phyloP scores from a whole-genome alignment of 495 filamentous ascomycete species.

The Xeromyces bisporus region DNA sequence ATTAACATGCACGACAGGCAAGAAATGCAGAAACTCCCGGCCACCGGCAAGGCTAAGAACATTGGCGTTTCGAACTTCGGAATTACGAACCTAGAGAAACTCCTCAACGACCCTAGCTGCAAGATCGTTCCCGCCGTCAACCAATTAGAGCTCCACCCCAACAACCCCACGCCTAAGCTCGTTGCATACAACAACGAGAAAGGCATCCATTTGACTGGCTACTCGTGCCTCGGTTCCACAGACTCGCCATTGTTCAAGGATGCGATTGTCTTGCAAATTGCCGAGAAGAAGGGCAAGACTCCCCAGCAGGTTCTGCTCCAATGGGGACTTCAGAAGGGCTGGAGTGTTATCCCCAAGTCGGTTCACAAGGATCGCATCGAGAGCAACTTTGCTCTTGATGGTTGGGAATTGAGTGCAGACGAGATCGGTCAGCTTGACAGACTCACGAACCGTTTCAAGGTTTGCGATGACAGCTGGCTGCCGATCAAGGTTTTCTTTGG shows the following conservation, averaged over 20 bases:
- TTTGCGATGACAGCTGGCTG: conserved; percentile 54
- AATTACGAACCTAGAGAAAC: conserved; percentile 41
- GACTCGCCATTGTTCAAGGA: conserved; percentile 39
- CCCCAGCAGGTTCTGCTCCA: conserved; percentile 48
- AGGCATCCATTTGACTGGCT: conserved; percentile 52
- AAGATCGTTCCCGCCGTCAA: conserved; percentile 69
- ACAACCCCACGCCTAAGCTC: conserved; percentile 63
- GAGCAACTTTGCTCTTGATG: conserved; percentile 47
- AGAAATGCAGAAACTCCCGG: conserved; percentile 67
- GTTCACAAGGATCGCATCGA: conserved; percentile 45
- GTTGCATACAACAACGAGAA: conserved; percentile 52
- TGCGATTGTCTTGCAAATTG: conserved; percentile 38
- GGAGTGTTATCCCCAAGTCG: conserved; percentile 58
- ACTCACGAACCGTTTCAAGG: conserved; percentile 55
- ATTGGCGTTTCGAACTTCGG: conserved; percentile 49
- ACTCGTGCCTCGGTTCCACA: conserved; percentile 50
- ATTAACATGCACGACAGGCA: conserved; percentile 17
- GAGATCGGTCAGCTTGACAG: conserved; percentile 45
- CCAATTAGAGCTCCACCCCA: conserved; percentile 84
- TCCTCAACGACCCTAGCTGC: conserved; percentile 34
- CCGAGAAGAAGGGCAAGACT: conserved; percentile 49
- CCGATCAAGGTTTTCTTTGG: conserved; percentile 76
- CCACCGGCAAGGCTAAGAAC: conserved; percentile 64
- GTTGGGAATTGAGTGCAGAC: conserved; percentile 46
- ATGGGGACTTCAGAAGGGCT: conserved; percentile 56